phyloP scores from a whole-genome alignment of 495 filamentous ascomycete genomes.

The Xylaria bambusicola region DNA sequence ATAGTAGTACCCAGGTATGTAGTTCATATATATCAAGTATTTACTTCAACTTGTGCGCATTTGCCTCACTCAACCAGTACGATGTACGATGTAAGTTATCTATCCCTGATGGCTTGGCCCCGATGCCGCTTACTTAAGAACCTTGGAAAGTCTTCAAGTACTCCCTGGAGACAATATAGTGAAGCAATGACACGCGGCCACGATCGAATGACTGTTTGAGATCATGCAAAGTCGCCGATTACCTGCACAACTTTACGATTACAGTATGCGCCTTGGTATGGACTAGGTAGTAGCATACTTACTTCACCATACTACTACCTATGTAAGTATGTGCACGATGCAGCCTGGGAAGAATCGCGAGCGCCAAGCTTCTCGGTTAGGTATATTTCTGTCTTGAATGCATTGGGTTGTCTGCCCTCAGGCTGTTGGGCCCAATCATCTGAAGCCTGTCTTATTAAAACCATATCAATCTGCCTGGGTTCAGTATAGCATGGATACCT shows the following conservation, averaged over 20 bases:
- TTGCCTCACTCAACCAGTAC: too few species aligned
- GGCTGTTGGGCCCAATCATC: neutral
- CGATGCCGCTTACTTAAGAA: neutral
- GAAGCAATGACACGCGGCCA: slow-evolving; percentile 14
- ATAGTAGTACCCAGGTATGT: too few species aligned
- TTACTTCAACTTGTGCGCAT: too few species aligned
- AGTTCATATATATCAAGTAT: too few species aligned
- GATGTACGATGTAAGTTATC: neutral
- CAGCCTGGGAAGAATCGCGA: neutral
- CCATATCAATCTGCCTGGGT: neutral
- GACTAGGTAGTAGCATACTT: too few species aligned
- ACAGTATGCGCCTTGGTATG: too few species aligned
- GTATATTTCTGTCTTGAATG: neutral
- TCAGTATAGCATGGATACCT: too few species aligned
- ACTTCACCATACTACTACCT: too few species aligned
- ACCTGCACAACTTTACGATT: neutral
- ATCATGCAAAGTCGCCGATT: neutral
- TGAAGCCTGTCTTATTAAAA: neutral
- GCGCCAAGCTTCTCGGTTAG: slow-evolving; percentile 8
- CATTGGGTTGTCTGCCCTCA: neutral
- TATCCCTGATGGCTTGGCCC: too few species aligned
- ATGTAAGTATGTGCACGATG: neutral
- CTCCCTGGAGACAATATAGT: neutral
- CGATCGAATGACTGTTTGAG: slow-evolving; percentile 8
- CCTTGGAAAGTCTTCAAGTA: too few species aligned